Evolutionary conservation across 1,284 basidiomycete genomes (phyloP).

Genomic region (Ustilago trichophora): DNA sequence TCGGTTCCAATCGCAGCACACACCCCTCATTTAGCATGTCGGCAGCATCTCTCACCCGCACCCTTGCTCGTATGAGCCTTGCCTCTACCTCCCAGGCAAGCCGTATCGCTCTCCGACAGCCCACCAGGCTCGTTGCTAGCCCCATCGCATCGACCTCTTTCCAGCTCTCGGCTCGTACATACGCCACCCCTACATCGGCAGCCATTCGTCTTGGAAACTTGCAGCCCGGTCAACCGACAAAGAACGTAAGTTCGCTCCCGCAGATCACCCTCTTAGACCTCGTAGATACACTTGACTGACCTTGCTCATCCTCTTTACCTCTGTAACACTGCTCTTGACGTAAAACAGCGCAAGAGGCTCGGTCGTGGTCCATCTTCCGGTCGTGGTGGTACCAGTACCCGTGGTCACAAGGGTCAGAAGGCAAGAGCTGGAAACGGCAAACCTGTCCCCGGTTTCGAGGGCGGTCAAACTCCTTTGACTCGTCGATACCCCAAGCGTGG

Average conservation of each 20-base stretch:
- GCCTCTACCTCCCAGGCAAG: constrained; percentile 20
- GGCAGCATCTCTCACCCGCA: constrained; percentile 33
- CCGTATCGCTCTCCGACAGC: constrained; percentile 9
- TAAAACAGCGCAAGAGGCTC: constrained; percentile 80
- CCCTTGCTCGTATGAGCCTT: constrained; percentile 26
- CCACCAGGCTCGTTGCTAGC: constrained; percentile 9
- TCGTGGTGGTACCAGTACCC: constrained; percentile 87
- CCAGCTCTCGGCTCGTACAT: constrained; percentile 12
- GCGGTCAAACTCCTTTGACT: constrained; percentile 94
- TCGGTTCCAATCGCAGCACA: background rate
- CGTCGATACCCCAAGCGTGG: constrained; percentile 91
- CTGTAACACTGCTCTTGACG: too few species aligned
- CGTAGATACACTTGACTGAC: background rate
- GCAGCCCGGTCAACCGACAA: constrained; percentile 42
- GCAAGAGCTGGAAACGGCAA: constrained; percentile 90
- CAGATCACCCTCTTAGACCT: too few species aligned
- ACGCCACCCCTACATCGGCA: constrained; percentile 29
- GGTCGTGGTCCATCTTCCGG: constrained; percentile 91
- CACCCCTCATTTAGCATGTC: too few species aligned
- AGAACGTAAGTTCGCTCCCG: constrained; percentile 42
- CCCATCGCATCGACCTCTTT: constrained; percentile 12
- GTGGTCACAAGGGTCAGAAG: constrained; percentile 96
- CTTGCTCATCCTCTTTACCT: background rate
- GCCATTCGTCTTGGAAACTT: constrained; percentile 42
- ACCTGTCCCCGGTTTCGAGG: constrained; percentile 82